phyloP scores from a whole-genome alignment of 805 yeast species.

The Ogataea degrootiae region DNA sequence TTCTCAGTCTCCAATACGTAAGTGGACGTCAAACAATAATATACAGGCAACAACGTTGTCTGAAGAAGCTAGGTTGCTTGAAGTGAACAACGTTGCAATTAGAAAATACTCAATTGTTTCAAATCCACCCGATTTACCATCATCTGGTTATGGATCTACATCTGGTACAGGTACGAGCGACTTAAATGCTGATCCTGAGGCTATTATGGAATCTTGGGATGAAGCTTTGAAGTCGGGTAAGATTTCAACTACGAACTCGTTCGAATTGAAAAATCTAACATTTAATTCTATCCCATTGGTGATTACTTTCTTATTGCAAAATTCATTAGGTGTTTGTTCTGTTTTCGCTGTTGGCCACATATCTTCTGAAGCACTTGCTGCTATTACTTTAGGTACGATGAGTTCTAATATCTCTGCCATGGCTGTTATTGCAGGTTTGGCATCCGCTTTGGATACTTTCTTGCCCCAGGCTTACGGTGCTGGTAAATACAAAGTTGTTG shows the following conservation, averaged over 20 bases:
- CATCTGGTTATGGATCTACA: slow-evolving; percentile 6
- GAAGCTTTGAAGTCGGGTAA: slow-evolving; percentile 34
- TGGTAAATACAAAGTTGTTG: slow-evolving; percentile 58
- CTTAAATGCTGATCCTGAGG: slow-evolving; percentile 16
- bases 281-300: slow-evolving; percentile 53
- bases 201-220: slow-evolving; percentile 29
- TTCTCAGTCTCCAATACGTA: background rate
- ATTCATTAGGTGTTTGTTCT: slow-evolving; percentile 70
- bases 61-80: slow-evolving; percentile 28
- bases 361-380: slow-evolving; percentile 69
- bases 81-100: slow-evolving; percentile 25
- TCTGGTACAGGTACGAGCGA: background rate
- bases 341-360: slow-evolving; percentile 74
- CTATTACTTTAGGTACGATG: slow-evolving; percentile 71
- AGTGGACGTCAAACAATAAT: slow-evolving; percentile 2
- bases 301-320: slow-evolving; percentile 63
- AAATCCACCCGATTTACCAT: background rate
- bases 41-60: slow-evolving; percentile 4
- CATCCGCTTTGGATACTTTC: slow-evolving; percentile 74
- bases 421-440: slow-evolving; percentile 70
- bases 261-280: slow-evolving; percentile 37
- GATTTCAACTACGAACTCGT: slow-evolving; percentile 36
- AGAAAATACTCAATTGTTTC: slow-evolving; percentile 11
- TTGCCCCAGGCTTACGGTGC: slow-evolving; percentile 79
- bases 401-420: slow-evolving; percentile 74